Conservation (phyloP, 257 asterid genomes). For the Primulina eburnea region DNA sequence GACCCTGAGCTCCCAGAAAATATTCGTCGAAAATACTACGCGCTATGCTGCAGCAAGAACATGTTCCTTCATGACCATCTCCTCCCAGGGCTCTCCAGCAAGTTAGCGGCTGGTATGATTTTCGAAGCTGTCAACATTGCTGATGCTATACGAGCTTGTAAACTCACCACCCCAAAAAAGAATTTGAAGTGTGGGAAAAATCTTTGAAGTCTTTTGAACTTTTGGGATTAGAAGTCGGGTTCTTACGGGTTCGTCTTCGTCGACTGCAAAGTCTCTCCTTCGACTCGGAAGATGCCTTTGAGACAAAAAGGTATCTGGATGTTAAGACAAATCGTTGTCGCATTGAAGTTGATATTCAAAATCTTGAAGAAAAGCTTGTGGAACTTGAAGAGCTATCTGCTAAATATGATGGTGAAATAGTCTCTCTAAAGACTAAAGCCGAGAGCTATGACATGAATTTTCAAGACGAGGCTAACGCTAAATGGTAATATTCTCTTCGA, state of each 20-base stretch:
- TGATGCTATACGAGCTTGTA: constrained; percentile 48
- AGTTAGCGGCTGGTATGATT: constrained; percentile 61
- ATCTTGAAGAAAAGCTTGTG: constrained; percentile 43
- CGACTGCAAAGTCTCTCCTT: constrained; percentile 42
- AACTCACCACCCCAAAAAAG: constrained; percentile 44
- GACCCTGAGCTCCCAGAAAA: constrained; percentile 42
- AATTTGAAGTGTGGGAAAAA: constrained; percentile 68
- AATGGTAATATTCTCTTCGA: constrained; percentile 42
- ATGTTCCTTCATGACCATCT: constrained; percentile 53
- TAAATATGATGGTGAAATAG: constrained; percentile 34
- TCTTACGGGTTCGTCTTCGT: constrained; percentile 48
- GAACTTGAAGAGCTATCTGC: constrained; percentile 46
- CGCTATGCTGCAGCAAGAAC: constrained; percentile 35
- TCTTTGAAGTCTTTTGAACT: constrained; percentile 69
- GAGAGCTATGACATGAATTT: constrained; percentile 51
- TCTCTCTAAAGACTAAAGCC: constrained; percentile 40
- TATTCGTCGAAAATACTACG: constrained; percentile 35
- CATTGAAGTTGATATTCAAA: constrained; percentile 40
- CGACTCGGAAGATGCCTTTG: constrained; percentile 46
- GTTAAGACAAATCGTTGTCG: constrained; percentile 36
- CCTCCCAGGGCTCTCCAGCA: constrained; percentile 55
- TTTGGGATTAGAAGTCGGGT: constrained; percentile 62
- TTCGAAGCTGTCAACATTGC: constrained; percentile 47
- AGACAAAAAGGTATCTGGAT: constrained; percentile 42
- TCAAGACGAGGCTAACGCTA: constrained; percentile 52